Percentiles rank a stretch among this genome's conserved stretches.
Conservation (phyloP, 306 rosid species). For the Albizia julibrissin region DNA sequence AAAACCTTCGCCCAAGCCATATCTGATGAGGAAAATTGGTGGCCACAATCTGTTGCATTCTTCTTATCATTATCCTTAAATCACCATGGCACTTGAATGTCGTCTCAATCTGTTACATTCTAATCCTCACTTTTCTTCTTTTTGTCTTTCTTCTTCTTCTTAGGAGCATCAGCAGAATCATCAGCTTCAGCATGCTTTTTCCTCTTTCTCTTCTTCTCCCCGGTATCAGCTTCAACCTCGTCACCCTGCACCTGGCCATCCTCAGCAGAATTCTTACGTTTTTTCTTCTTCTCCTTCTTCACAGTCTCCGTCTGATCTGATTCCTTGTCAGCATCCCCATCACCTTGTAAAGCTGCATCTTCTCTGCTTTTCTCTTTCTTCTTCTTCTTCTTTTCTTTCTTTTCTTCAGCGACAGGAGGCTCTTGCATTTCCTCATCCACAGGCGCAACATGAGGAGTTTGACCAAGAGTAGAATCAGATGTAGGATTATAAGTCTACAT, state of each 20-base stretch:
- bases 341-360: conserved; percentile 19
- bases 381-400: conserved; percentile 64
- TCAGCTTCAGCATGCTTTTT: conserved; percentile 46
- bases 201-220: conserved; percentile 57
- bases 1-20: neutral
- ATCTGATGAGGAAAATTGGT: neutral
- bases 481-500: conserved; percentile 82
- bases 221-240: conserved; percentile 21
- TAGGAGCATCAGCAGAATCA: conserved; percentile 56
- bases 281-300: conserved; percentile 46
- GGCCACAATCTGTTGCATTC: neutral
- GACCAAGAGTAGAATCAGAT: conserved; percentile 69
- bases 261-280: conserved; percentile 48
- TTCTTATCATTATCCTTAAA: conserved; percentile 18
- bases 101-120: conserved; percentile 4
- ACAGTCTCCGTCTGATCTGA: conserved; percentile 35
- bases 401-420: conserved; percentile 38
- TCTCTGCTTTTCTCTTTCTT: conserved; percentile 39
- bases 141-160: conserved; percentile 52
- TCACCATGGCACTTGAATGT: neutral
- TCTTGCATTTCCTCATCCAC: conserved; percentile 49
- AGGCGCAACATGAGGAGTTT: conserved; percentile 24
- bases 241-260: conserved; percentile 36
- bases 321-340: conserved; percentile 31
- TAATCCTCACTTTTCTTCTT: conserved; percentile 54